Percentiles rank a stretch among this genome's conserved stretches.
phyloP scores from a whole-genome alignment of 192 early-diverging fungal genomes.

The Gigaspora rosea region DNA sequence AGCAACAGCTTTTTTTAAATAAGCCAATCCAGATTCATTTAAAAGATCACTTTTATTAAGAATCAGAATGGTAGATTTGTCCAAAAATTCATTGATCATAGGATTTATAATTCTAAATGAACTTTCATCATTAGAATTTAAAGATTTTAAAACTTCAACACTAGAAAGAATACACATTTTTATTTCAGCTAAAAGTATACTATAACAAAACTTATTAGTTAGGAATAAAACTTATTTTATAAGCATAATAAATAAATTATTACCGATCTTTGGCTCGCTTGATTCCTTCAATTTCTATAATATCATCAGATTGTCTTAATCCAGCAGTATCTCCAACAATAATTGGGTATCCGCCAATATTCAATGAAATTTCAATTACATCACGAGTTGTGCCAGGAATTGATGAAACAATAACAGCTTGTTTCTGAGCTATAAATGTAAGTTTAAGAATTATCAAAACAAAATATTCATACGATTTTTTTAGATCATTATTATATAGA shows the following conservation, averaged over 20 bases:
- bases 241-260: not conserved
- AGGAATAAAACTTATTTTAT: not conserved
- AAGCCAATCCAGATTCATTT: not conserved
- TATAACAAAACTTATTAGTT: slow-evolving; percentile 25
- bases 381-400: slow-evolving; percentile 78
- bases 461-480: too few relatives aligned
- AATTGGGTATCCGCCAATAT: slow-evolving; percentile 76
- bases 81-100: slow-evolving; percentile 42
- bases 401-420: slow-evolving; percentile 75
- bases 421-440: slow-evolving; percentile 55
- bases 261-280: slow-evolving; percentile 57
- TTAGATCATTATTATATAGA: not conserved
- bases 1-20: not conserved
- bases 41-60: slow-evolving; percentile 66
- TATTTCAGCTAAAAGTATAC: slow-evolving; percentile 57
- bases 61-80: slow-evolving; percentile 60
- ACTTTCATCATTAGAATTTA: not conserved
- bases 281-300: slow-evolving; percentile 71
- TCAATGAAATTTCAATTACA: slow-evolving; percentile 69
- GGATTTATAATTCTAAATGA: slow-evolving; percentile 31
- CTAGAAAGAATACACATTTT: slow-evolving; percentile 64
- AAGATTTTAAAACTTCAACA: slow-evolving; percentile 28
- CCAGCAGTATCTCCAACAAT: slow-evolving; percentile 76
- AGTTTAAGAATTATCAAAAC: too few relatives aligned
- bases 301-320: slow-evolving; percentile 58